Evolutionary conservation across 164 flowering plant genomes (phyloP).

Genomic region (Piper longum): DNA sequence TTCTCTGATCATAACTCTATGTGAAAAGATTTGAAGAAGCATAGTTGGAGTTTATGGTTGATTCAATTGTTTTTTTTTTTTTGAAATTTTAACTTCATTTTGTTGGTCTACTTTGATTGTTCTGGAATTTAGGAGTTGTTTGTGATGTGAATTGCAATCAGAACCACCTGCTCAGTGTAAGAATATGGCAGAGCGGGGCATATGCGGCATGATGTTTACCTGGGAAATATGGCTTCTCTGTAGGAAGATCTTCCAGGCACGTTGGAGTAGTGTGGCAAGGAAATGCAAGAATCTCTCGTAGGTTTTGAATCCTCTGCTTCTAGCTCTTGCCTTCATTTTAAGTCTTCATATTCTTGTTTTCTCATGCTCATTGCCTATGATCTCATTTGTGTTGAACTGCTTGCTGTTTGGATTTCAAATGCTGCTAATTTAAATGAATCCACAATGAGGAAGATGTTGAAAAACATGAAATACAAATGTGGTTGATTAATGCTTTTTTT

Average conservation of each 20-base stretch:
- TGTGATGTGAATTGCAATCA: constrained; percentile 6
- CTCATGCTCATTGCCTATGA: neutral
- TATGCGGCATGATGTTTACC: constrained; percentile 66
- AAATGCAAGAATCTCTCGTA: constrained; percentile 86
- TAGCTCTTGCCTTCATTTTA: neutral
- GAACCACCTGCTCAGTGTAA: constrained; percentile 55
- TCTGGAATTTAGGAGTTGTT: too few species aligned
- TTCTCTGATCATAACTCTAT: too few species aligned
- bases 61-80: too few species aligned
- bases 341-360: neutral
- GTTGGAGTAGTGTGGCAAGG: constrained; percentile 68
- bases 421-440: too few species aligned
- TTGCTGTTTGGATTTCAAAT: neutral
- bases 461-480: neutral
- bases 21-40: too few species aligned
- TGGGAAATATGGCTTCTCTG: constrained; percentile 65
- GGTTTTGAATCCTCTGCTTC: constrained; percentile 1
- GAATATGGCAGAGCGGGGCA: constrained; percentile 53
- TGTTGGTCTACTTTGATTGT: too few species aligned
- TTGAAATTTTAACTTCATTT: too few species aligned
- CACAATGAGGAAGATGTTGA: too few species aligned
- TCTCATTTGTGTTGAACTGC: neutral
- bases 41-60: too few species aligned
- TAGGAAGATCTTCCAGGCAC: constrained; percentile 59
- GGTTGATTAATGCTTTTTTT: neutral